Conservation (phyloP, 768 basidiomycete genomes). For the Cubamyces sp. region DNA sequence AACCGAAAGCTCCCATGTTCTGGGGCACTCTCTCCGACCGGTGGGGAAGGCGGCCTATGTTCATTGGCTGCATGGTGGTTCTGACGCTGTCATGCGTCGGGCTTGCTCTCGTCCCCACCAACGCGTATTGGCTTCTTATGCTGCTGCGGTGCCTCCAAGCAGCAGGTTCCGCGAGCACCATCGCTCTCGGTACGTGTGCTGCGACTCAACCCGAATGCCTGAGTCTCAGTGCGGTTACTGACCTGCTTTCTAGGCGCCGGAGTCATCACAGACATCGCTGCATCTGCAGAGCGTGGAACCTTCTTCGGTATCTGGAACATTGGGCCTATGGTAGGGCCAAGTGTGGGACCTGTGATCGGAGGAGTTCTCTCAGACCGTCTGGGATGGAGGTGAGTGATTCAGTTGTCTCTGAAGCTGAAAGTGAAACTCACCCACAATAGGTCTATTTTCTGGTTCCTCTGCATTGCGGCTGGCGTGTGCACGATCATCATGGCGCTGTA, state of each 20-base stretch:
- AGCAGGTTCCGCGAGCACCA: constrained; percentile 76
- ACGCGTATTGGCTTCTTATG: constrained; percentile 78
- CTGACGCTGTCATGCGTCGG: constrained; percentile 69
- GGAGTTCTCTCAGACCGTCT: constrained; percentile 39
- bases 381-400: constrained; percentile 36
- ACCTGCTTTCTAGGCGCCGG: constrained; percentile 56
- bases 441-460: constrained; percentile 49
- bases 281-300: constrained; percentile 71
- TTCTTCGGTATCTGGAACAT: constrained; percentile 70
- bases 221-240: neutral
- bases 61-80: constrained; percentile 63
- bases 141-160: constrained; percentile 82
- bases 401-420: neutral
- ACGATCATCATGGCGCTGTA: constrained; percentile 42
- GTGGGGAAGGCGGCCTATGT: constrained; percentile 65
- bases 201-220: neutral
- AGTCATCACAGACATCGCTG: constrained; percentile 77
- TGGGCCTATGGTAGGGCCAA: constrained; percentile 60
- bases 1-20: constrained; percentile 43
- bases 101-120: constrained; percentile 57
- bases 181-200: constrained; percentile 61
- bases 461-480: constrained; percentile 40
- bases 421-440: constrained; percentile 21
- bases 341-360: constrained; percentile 53
- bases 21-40: constrained; percentile 76